These are phyloP conservation scores for Aureobasidium vineae DNA, from an alignment of 2,329 filamentous ascomycete species.

Conservation along the genomic window DNA sequence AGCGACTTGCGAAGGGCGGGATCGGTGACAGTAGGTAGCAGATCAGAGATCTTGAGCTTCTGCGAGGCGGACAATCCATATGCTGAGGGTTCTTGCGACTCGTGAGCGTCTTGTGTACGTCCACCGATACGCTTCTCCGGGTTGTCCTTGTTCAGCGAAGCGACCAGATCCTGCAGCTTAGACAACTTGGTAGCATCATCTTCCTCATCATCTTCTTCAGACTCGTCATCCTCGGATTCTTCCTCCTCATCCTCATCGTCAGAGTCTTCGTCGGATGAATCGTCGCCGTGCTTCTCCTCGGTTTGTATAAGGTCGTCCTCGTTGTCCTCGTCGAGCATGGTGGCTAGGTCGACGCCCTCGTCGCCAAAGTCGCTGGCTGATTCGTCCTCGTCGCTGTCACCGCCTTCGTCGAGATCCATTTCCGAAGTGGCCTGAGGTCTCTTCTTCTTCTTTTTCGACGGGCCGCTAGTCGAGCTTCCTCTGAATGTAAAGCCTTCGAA, in stretches of 20 bases:
- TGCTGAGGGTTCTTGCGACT: slow-evolving; percentile 62
- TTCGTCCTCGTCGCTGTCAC: slow-evolving; percentile 43
- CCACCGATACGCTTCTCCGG: slow-evolving; percentile 31
- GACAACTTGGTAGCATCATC: slow-evolving; percentile 55
- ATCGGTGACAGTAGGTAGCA: slow-evolving; percentile 71
- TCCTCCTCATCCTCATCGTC: slow-evolving; percentile 39
- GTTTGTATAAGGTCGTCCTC: slow-evolving; percentile 53
- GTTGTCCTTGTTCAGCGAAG: slow-evolving; percentile 56
- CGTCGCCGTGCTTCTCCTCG: slow-evolving; percentile 34
- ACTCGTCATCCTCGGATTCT: slow-evolving; percentile 52
- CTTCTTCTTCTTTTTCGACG: slow-evolving; percentile 52
- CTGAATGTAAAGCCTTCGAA: slow-evolving; percentile 75
- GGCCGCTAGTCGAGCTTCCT: slow-evolving; percentile 57
- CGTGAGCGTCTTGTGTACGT: slow-evolving; percentile 49
- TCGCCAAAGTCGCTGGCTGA: slow-evolving; percentile 61
- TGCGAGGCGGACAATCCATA: slow-evolving; percentile 57
- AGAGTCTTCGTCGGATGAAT: slow-evolving; percentile 32
- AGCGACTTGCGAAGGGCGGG: slow-evolving; percentile 73
- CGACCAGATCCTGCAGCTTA: slow-evolving; percentile 67
- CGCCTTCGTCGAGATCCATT: slow-evolving; percentile 53
- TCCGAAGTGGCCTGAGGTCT: slow-evolving; percentile 37
- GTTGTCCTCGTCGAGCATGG: slow-evolving; percentile 54
- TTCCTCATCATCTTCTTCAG: slow-evolving; percentile 53
- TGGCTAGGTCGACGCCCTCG: slow-evolving; percentile 62
- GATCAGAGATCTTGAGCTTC: slow-evolving; percentile 67